phyloP scores from a whole-genome alignment of 768 basidiomycete species.

The Pseudohyphozyma bogoriensis region DNA sequence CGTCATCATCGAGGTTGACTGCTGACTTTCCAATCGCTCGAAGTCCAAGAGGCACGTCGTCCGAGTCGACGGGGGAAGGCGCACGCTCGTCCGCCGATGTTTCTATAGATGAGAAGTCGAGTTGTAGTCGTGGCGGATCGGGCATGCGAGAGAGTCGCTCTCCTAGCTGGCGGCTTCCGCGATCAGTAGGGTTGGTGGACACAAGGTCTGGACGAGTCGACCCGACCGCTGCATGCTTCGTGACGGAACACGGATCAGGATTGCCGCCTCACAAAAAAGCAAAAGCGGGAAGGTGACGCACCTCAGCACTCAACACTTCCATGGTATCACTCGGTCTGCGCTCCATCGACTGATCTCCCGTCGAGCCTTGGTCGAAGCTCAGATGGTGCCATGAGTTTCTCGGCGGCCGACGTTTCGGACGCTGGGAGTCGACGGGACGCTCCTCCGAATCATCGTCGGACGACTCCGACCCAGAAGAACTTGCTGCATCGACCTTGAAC shows the following conservation, averaged over 20 bases:
- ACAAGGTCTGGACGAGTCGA: neutral
- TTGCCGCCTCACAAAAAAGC: neutral
- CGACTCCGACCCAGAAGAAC: neutral
- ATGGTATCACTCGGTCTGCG: too few relatives aligned
- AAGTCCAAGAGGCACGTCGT: slow-evolving; percentile 15
- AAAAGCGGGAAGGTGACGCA: neutral
- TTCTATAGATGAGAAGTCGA: neutral
- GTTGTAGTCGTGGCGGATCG: neutral
- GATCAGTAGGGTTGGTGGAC: neutral
- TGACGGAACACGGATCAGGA: too few relatives aligned
- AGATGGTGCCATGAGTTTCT: too few relatives aligned
- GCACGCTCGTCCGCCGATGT: neutral
- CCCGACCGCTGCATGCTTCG: slow-evolving; percentile 1
- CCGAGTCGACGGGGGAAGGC: neutral
- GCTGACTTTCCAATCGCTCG: neutral
- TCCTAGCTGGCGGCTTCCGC: slow-evolving; percentile 10
- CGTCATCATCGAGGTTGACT: slow-evolving; percentile 3
- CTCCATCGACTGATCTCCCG: too few relatives aligned
- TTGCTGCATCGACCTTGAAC: slow-evolving; percentile 8
- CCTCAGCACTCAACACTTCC: neutral
- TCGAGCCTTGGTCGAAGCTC: too few relatives aligned
- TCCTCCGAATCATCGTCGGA: neutral
- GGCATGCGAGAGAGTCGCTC: neutral
- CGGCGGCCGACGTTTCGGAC: too few relatives aligned
- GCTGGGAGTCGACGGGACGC: too few relatives aligned